Base-by-base conservation (phyloP, 2,329 filamentous ascomycete species). In the Shiraia sp. region DNA sequence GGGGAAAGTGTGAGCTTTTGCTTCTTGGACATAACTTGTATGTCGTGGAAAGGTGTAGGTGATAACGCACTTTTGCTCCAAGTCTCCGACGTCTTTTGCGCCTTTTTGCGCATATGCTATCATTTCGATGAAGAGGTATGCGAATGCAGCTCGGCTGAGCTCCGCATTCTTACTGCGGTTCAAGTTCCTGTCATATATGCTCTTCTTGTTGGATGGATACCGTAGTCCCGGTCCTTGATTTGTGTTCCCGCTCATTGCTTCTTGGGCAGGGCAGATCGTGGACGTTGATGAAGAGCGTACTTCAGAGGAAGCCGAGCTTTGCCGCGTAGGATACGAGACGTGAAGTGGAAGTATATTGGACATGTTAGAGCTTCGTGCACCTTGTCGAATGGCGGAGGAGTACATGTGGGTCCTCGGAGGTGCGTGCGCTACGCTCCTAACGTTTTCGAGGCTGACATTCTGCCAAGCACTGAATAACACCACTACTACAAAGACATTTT, bases 81-180 rank as follows among this genome's bases (percentile, higher is more conserved):
- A 77, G 70, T 97, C 93, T 61, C 92, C 87, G 45, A 99, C 95
- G 6, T 90, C 91, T 55, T 88, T 93, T 40, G 96, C 92, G 49
- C 88, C 80, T 61, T 85, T 81, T 70, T 97, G 93, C 56, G 93
- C 92, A 71, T 97, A 97, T 61, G 84, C 86, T 35, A 99, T 91
- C 88, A 97, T 96, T 75, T 96, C 92, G 47, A 87, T 86, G 68
- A 99, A 97, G 45, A 99, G 79, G 71, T 95, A 97, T 29, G 93
- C 92, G 72, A 99, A 97, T 72, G 89, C 90, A 9, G 93, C 83
- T 66, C 95, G 87, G 70, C 90, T 96, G 55, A 95, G 82, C 76
- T 97, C 92, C 44, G 88, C 82, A 59, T 88, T 89, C 69, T 90
- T 88, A 59, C 85, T 87, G 52, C 93, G 87, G 73, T 96, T 96